Evolutionary conservation across 148 eudicot genomes (phyloP), one percentile per base, ranked within the genome.

Genomic region (Chenopodium formosanum): DNA sequence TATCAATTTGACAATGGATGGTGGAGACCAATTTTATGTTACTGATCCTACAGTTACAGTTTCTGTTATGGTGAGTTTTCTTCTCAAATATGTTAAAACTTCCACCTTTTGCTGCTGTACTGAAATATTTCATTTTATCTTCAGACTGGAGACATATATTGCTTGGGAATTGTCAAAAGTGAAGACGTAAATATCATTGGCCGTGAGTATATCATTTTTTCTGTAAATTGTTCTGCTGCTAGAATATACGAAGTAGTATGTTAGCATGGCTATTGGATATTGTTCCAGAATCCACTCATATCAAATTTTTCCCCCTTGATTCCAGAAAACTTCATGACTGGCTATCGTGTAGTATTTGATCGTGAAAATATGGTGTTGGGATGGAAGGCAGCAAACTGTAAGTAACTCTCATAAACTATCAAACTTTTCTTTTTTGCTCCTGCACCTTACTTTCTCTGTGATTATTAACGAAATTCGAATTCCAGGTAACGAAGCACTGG

Each of bases 311-410:
- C n/a, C 12, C 14, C 56, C 9, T 44, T 81, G 46, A 16, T 77
- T 70, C 9, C 98, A 95, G 98, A 95, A 77, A 93, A 93, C 83
- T 95, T 93, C 84, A 95, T 95, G 98, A 89, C 94, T 23, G 97
- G 99, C 53, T 90, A 93, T 67, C 89, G 88, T 32, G 81, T 95
- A 2, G 91, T 93, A 47, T 93, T 93, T 77, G 91, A 95, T 85
- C 94, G 94, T 8, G 99, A 93, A 81, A 90, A 85, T 75, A 89
- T 83, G 91, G 89, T 88, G 63, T 78, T 95, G 83, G 97, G 99
- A 74, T 95, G 97, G 99, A 87, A 89, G 77, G 81, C 82, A 80
- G 89, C 97, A 16, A 73, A 93, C 25, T 95, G 99, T 95, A 75
- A 92, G 97, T 89, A 40, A 40, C 44, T 40, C 44, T 40, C 44